A percentile compares a stretch with the other conserved stretches of the same genome.
phyloP scores from a whole-genome alignment of 805 yeast genomes.

The Lipomyces spencermartinsiae region DNA sequence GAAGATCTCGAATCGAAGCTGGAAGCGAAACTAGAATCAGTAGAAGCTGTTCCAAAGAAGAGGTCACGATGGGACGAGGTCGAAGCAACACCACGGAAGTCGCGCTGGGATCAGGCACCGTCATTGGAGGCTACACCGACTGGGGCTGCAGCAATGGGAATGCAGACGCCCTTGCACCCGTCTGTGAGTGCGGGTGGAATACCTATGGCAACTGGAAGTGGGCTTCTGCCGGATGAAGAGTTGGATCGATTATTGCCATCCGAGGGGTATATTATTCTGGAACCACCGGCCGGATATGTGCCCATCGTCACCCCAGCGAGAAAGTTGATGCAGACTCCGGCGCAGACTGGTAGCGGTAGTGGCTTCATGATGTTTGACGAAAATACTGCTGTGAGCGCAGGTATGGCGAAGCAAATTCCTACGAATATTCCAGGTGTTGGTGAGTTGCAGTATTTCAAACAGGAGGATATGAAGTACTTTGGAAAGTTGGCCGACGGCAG shows the following conservation, averaged over 20 bases:
- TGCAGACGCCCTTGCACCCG: slow-evolving; percentile 42
- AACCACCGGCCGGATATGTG: slow-evolving; percentile 55
- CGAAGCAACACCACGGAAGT: slow-evolving; percentile 35
- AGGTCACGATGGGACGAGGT: slow-evolving; percentile 40
- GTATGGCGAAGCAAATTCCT: slow-evolving; percentile 45
- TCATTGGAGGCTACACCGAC: slow-evolving; percentile 33
- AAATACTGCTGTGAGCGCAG: slow-evolving; percentile 47
- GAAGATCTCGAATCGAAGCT: slow-evolving; percentile 43
- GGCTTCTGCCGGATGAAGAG: slow-evolving; percentile 52
- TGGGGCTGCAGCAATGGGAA: slow-evolving; percentile 29
- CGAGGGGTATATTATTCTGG: slow-evolving; percentile 54
- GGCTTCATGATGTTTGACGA: slow-evolving; percentile 62
- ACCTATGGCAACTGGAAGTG: slow-evolving; percentile 13
- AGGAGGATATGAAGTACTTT: slow-evolving; percentile 74
- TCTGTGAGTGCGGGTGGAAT: slow-evolving; percentile 2
- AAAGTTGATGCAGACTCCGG: slow-evolving; percentile 46
- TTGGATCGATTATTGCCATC: slow-evolving; percentile 59
- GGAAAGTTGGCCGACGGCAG: slow-evolving; percentile 57
- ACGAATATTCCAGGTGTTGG: slow-evolving; percentile 67
- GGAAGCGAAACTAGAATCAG: slow-evolving; percentile 42
- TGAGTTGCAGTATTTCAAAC: slow-evolving; percentile 72
- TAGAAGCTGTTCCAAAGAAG: slow-evolving; percentile 23
- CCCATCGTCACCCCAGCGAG: slow-evolving; percentile 49
- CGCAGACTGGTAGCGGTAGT: slow-evolving; percentile 36
- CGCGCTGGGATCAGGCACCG: slow-evolving; percentile 48